A percentile compares a stretch with the other conserved stretches of the same genome.
Conservation (phyloP, 768 basidiomycete species). For the Podaxis carcinomalis region DNA sequence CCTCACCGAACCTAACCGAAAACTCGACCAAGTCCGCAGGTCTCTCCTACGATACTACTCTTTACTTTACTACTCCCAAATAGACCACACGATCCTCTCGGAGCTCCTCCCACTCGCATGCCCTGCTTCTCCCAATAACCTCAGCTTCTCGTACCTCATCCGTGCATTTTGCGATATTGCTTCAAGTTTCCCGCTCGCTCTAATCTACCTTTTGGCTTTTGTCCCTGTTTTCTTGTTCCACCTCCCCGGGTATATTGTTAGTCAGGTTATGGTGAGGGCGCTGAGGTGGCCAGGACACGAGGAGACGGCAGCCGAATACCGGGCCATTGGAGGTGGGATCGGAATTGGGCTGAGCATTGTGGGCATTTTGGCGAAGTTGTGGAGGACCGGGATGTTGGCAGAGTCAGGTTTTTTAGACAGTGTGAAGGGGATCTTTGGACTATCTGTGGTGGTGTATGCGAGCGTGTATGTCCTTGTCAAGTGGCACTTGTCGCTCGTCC, state of each 20-base stretch:
- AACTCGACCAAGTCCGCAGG: constrained; percentile 27
- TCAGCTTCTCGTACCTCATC: constrained; percentile 22
- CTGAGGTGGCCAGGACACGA: constrained; percentile 49
- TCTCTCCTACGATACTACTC: constrained; percentile 53
- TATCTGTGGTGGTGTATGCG: constrained; percentile 21
- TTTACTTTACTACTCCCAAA: constrained; percentile 44
- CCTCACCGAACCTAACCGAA: constrained; percentile 1
- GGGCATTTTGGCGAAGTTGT: constrained; percentile 18
- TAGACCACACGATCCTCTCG: constrained; percentile 46
- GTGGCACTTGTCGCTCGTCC: constrained; percentile 41
- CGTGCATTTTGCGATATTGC: constrained; percentile 25
- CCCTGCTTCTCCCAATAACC: constrained; percentile 3
- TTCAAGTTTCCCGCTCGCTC: constrained; percentile 35
- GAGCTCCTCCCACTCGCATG: constrained; percentile 17
- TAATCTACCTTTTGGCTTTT: constrained; percentile 31
- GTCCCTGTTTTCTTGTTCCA: constrained; percentile 45
- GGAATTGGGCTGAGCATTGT: constrained; percentile 29
- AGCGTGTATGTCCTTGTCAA: constrained; percentile 32
- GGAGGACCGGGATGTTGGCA: constrained; percentile 15
- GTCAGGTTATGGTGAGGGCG: constrained; percentile 35
- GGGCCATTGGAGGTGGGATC: constrained; percentile 54
- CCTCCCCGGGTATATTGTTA: constrained; percentile 55
- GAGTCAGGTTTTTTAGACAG: constrained; percentile 3
- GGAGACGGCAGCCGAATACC: constrained; percentile 69
- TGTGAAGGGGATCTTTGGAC: constrained; percentile 8